Evolutionary conservation across 1,139 yeast species (phyloP).

Genomic region (Suhomyces wounanorum): DNA sequence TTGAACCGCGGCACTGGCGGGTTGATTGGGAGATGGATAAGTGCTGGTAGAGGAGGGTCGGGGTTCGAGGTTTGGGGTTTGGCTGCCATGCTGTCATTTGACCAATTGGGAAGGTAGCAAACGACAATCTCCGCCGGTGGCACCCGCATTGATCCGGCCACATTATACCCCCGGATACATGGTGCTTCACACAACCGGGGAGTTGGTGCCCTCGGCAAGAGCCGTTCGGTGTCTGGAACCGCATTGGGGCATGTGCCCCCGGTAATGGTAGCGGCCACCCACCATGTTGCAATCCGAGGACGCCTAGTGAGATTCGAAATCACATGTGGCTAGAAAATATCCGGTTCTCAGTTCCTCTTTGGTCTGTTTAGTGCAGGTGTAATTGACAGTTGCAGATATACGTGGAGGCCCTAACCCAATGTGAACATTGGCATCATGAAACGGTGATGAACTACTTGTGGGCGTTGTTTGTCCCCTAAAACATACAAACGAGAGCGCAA

Average conservation of each 20-base stretch:
- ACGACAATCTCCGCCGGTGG: neutral
- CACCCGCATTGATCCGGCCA: neutral
- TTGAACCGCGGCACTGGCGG: too few relatives aligned
- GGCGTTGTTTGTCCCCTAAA: neutral
- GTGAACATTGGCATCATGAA: neutral
- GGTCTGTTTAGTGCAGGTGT: neutral
- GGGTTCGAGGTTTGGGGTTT: too few relatives aligned
- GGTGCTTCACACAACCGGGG: too few relatives aligned
- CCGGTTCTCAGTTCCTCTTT: neutral
- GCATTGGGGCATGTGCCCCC: too few relatives aligned
- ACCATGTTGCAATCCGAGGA: neutral
- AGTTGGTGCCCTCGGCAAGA: neutral
- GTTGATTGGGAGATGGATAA: too few relatives aligned
- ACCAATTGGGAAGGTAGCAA: neutral
- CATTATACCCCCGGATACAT: neutral
- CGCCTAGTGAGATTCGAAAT: neutral
- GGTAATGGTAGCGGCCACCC: too few relatives aligned
- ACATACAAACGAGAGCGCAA: neutral
- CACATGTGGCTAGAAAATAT: slow-evolving; percentile 1
- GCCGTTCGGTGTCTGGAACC: neutral
- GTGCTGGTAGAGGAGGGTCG: too few relatives aligned
- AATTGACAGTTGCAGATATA: neutral
- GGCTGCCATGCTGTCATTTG: neutral
- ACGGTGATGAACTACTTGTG: neutral
- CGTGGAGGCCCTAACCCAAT: neutral